A percentile compares a stretch with the other conserved stretches of the same genome.
phyloP scores from a whole-genome alignment of 129 eudicot species.

The Centella asiatica region DNA sequence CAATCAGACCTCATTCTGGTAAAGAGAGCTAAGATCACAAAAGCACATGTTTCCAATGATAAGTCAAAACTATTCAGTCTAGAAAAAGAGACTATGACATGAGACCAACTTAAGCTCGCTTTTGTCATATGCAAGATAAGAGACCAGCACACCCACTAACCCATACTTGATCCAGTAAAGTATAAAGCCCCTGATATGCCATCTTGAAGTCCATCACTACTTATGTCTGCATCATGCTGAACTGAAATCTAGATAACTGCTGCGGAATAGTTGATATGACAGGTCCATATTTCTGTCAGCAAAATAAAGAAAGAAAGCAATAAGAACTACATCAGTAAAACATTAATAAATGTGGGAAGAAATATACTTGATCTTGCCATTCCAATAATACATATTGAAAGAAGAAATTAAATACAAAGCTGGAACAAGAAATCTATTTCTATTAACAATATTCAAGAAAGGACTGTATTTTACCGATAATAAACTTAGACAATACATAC shows the following conservation, averaged over 20 bases:
- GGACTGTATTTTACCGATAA: no score
- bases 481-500: not conserved
- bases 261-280: constrained; percentile 70
- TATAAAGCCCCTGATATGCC: no score
- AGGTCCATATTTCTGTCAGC: constrained; percentile 67
- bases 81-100: not conserved
- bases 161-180: not conserved
- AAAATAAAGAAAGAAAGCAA: not conserved
- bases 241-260: constrained; percentile 72
- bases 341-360: not conserved
- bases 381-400: not conserved
- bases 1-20: not conserved
- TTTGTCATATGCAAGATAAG: not conserved
- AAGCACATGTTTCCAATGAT: not conserved
- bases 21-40: not conserved
- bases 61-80: not conserved
- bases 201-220: not conserved
- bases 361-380: not conserved
- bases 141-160: not conserved
- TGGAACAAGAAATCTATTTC: not conserved
- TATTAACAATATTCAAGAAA: not conserved
- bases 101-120: not conserved
- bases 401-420: not conserved
- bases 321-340: not conserved
- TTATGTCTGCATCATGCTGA: constrained; percentile 47